Base-by-base conservation (phyloP, 78 protist species). In the Capsaspora owczarzaki region DNA sequence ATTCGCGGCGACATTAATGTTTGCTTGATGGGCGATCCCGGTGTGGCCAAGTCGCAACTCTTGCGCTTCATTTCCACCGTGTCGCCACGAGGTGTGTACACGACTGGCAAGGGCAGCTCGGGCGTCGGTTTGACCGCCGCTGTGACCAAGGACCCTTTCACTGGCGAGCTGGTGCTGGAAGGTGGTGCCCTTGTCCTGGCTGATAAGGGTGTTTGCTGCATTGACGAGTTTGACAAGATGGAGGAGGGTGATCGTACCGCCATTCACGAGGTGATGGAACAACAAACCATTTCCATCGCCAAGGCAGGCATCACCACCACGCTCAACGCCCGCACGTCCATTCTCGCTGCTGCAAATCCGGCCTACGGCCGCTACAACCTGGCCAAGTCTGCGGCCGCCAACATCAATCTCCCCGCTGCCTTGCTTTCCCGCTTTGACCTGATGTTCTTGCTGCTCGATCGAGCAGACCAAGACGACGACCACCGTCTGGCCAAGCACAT, bases 51-150 rank as follows among this genome's bases (percentile, higher is more conserved):
- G 89, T 88, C 95, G 42, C 99, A 98, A 87, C 74, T 98, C 42
- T 91, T 97, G 43, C 94, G 94, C 84, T 76, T 82, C 38, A 35
- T 93, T 41, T 29, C 92, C 0, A 3, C 0, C 25, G 10, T 93
- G 4, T 80, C 94, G 19, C 94, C 96, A 16, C 86, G 98, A 22
- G 79, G 83, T 8, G 84, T 93, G 29, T 90, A 87, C 85, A 87
- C 99, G 20, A 93, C 97, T 0, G 99, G 99, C 51, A 95, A 94
- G 79, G 99, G 99, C 8, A 63, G 89, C 44, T 80, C 93, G 3
- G 99, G 99, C 37, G 99, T 97, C 19, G 99, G 99, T 82, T 84
- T 98, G 22, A 98, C 99, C 0, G 99, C 99, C 0, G 92, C 99
- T 1, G 99, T 98, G 40, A 61, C 85, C 19, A 86, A 86, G n/a